phyloP scores from a whole-genome alignment of 2,329 filamentous ascomycete species.

The Penicillium sp. region DNA sequence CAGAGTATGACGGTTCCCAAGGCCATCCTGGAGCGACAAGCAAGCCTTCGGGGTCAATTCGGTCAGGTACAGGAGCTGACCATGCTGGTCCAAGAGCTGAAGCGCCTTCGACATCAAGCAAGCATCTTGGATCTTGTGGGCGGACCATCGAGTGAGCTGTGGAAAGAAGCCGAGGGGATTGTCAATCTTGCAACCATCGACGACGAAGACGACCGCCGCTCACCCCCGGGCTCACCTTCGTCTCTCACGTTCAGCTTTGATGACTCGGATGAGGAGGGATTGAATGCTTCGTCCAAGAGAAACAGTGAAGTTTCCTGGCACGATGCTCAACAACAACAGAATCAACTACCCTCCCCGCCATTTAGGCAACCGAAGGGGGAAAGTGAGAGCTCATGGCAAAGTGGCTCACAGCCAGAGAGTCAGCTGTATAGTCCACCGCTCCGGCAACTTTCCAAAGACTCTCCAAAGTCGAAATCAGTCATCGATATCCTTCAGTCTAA shows the following conservation, averaged over 20 bases:
- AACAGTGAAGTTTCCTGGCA: conserved; percentile 34
- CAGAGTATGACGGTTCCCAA: conserved; percentile 54
- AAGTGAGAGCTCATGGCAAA: conserved; percentile 30
- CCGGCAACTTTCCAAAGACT: conserved; percentile 53
- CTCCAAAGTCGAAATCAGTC: conserved; percentile 60
- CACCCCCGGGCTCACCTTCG: conserved; percentile 53
- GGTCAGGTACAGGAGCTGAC: conserved; percentile 64
- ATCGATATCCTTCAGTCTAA: conserved; percentile 59
- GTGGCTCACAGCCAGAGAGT: conserved; percentile 21
- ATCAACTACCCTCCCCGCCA: conserved; percentile 25
- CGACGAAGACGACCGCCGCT: conserved; percentile 54
- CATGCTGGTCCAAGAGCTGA: conserved; percentile 63
- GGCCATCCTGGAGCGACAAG: conserved; percentile 63
- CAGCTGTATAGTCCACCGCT: conserved; percentile 30
- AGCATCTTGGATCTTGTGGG: conserved; percentile 53
- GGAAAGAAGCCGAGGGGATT: conserved; percentile 66
- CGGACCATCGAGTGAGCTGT: conserved; percentile 54
- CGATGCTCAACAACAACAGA: conserved; percentile 22
- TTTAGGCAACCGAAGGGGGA: conserved; percentile 19
- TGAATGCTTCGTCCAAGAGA: conserved; percentile 31
- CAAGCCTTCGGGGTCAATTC: conserved; percentile 64
- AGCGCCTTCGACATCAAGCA: conserved; percentile 58
- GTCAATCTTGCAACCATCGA: conserved; percentile 66
- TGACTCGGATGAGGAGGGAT: conserved; percentile 55
- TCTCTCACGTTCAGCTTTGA: conserved; percentile 60